A percentile compares a stretch with the other conserved stretches of the same genome.
phyloP scores from a whole-genome alignment of 148 eudicot species.

The Polygonum maritimum region DNA sequence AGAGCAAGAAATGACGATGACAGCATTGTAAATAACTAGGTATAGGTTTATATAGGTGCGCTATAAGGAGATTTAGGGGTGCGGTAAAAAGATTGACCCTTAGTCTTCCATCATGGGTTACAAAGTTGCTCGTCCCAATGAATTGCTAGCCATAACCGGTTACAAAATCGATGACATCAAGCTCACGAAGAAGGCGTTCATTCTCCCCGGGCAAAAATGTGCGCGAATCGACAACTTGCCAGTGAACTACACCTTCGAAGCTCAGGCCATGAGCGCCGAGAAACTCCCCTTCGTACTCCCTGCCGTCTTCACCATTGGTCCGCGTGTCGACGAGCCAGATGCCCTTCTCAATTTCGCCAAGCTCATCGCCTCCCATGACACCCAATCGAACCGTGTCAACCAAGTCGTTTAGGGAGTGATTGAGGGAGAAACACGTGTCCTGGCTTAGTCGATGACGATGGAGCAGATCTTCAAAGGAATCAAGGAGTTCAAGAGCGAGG shows the following conservation, averaged over 20 bases:
- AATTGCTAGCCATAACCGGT: constrained; percentile 36
- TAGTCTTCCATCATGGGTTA: no score
- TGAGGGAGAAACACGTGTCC: constrained; percentile 47
- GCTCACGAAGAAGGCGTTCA: constrained; percentile 39
- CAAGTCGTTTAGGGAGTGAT: constrained; percentile 19
- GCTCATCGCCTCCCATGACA: constrained; percentile 41
- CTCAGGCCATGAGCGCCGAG: constrained; percentile 49
- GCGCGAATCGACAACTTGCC: constrained; percentile 31
- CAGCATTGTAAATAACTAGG: no score
- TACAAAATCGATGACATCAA: constrained; percentile 29
- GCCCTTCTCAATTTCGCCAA: constrained; percentile 28
- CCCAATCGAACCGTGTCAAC: constrained; percentile 6
- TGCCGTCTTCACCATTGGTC: no score
- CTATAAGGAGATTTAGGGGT: no score
- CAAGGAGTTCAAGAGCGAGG: constrained; percentile 33
- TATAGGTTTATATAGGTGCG: no score
- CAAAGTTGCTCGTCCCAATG: constrained; percentile 27
- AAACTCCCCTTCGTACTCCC: background rate
- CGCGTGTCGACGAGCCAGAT: background rate
- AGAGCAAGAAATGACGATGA: no score
- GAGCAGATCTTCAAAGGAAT: constrained; percentile 39
- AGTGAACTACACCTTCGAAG: constrained; percentile 47
- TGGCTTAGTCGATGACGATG: constrained; percentile 47
- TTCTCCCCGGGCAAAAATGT: constrained; percentile 31
- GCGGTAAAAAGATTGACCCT: no score